Evolutionary conservation across 805 yeast species (phyloP), one percentile per base, ranked within the genome.

Genomic region (Nakazawaea wyomingensis): DNA sequence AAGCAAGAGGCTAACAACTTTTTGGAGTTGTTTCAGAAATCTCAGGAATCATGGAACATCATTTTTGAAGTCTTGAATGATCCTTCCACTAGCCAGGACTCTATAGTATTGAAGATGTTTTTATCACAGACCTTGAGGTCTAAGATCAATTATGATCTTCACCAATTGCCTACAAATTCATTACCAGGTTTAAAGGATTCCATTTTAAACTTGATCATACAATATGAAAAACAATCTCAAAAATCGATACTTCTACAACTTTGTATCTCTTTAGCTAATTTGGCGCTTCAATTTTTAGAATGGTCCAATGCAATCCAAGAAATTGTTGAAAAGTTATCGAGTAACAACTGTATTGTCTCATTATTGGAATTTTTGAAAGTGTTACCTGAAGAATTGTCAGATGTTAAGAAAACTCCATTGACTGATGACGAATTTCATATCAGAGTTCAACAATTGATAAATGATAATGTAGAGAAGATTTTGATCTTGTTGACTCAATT

Each of bases 51-150:
- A 0, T 93, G 99, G 99, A 68, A 72, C 24, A 55, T 78, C 1
- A 71, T 81, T 28, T 83, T 82, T 54, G 67, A 71, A 37, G 69
- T 84, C 1, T 69, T 89, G 26, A 51, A 51, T 29, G 58, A 58
- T 22, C 14, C 20, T 8, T 19, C 37, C 10, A 17, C 24, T 4
- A 47, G 51, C 22, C 48, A 51, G 10, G 44, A 54, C 8, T 50
- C 76, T 4, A 50, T 78, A 34, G 86, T 83, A 55, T 64, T 84
- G 39, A 80, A 80, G 54, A 69, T 93, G 54, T 93, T 95, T 66
- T 83, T 91, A 13, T 84, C 97, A 0, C 99, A 95, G 60, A 93
- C 99, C 0, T 65, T 93, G 48, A 71, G 96, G 48, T 81, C 90
- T 34, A 90, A 82, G 56, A 75, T 88, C 40, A 84, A 85, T 10